Evolutionary conservation across 257 asterid species (phyloP).

Genomic region (Nyctanthes arbortristis): DNA sequence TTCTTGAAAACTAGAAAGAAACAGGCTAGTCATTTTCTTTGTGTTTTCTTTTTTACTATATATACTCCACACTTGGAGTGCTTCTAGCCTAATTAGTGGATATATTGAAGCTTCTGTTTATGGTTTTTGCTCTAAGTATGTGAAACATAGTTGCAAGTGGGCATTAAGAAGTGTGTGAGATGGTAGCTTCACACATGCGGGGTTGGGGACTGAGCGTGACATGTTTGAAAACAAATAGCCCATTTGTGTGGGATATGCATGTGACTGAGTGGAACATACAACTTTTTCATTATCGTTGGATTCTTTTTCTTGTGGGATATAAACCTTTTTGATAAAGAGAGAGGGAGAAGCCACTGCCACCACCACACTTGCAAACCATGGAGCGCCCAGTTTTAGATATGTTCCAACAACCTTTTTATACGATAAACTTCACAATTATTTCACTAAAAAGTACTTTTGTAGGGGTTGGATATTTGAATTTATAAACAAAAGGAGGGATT

Average conservation of each 20-base stretch:
- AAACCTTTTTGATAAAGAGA: slow-evolving; percentile 15
- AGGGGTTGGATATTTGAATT: background rate
- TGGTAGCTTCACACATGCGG: too few relatives aligned
- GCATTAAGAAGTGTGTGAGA: too few relatives aligned
- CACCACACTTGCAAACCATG: background rate
- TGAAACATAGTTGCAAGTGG: background rate
- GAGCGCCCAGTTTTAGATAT: background rate
- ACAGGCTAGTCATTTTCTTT: slow-evolving; percentile 46
- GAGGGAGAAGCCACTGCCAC: slow-evolving; percentile 26
- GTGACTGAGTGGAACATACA: slow-evolving; percentile 32
- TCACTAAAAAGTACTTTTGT: slow-evolving; percentile 15
- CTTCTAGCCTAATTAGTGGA: slow-evolving; percentile 3
- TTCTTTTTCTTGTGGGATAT: slow-evolving; percentile 34
- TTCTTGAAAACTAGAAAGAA: slow-evolving; percentile 46
- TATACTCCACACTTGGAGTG: slow-evolving; percentile 25
- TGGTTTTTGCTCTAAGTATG: slow-evolving; percentile 7
- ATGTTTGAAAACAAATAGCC: slow-evolving; percentile 16
- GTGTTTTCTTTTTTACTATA: too few relatives aligned
- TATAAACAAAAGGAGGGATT: background rate
- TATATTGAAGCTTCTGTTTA: slow-evolving; percentile 21
- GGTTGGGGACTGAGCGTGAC: slow-evolving; percentile 4
- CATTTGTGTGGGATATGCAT: slow-evolving; percentile 26
- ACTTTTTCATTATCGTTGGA: slow-evolving; percentile 22
- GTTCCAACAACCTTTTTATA: background rate
- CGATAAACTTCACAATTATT: slow-evolving; percentile 17